Percentiles rank a stretch among this genome's conserved stretches.
These are phyloP conservation scores for Durio zibethinus DNA, from an alignment of 345 rosid genomes.

Conservation along the genomic window DNA sequence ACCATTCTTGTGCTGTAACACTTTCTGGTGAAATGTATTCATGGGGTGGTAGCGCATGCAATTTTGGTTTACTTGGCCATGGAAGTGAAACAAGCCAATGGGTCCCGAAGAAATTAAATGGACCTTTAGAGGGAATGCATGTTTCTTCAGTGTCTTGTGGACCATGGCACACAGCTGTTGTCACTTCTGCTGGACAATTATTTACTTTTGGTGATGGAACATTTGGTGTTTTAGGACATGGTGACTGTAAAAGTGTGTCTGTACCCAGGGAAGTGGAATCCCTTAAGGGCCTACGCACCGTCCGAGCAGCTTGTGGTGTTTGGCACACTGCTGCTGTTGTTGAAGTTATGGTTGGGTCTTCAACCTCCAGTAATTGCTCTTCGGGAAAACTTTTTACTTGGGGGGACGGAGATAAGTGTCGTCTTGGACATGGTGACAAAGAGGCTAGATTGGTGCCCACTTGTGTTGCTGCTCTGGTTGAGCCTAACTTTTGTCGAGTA, in stretches of 20 bases:
- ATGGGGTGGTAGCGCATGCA: slow-evolving; percentile 63
- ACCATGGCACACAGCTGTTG: slow-evolving; percentile 81
- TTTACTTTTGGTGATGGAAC: slow-evolving; percentile 83
- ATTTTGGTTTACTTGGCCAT: slow-evolving; percentile 69
- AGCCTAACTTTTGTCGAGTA: slow-evolving; percentile 72
- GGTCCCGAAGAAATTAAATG: slow-evolving; percentile 65
- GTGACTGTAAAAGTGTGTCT: slow-evolving; percentile 53
- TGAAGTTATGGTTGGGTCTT: slow-evolving; percentile 74
- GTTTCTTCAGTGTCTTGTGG: slow-evolving; percentile 76
- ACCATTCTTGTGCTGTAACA: slow-evolving; percentile 73
- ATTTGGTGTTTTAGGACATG: slow-evolving; percentile 77
- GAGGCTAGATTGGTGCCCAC: slow-evolving; percentile 70
- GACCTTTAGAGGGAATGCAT: slow-evolving; percentile 76
- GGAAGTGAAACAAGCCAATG: slow-evolving; percentile 60
- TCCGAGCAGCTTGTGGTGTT: slow-evolving; percentile 75
- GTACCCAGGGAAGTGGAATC: slow-evolving; percentile 73
- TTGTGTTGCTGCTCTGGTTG: slow-evolving; percentile 74
- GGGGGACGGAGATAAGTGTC: slow-evolving; percentile 84
- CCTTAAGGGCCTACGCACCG: slow-evolving; percentile 78
- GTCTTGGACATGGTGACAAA: slow-evolving; percentile 80
- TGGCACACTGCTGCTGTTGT: slow-evolving; percentile 89
- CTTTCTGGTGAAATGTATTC: slow-evolving; percentile 74
- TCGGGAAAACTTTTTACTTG: slow-evolving; percentile 77
- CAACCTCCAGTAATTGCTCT: slow-evolving; percentile 70
- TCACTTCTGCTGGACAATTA: slow-evolving; percentile 72